Base-by-base conservation (phyloP, 768 basidiomycete species). In the Butyriboletus loyo region DNA sequence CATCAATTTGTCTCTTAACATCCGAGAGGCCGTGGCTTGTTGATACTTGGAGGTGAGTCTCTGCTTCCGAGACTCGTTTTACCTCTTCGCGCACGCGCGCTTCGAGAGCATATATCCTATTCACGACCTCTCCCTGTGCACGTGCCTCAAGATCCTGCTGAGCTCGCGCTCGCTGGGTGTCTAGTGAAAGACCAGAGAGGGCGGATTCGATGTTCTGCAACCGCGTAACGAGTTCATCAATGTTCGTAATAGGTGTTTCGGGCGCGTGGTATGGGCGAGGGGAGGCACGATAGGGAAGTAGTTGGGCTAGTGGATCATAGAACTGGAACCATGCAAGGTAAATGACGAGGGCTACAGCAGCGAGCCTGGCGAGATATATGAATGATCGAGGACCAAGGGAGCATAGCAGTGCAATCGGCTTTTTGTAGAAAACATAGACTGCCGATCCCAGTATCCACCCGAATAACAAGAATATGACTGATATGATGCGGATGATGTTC, bases 221-320 rank as follows among this genome's bases (percentile, higher is more conserved):
- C 9, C 89, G 82, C 7, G 75, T 73, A 3, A 82, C 74, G 22
- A 92, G 72, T 50, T 89, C 89, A 5, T 79, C 77, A 19, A 90
- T 71, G 64, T 89, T 79, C n/a, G 77, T 75, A 1, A 83, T 80
- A 1, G 87, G 87, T 9, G 73, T 65, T 10, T 80, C 78, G 0
- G 87, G 84, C 1, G 83, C 71, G 2, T 71, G 67, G 61, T 83
- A 90, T 7, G 72, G 64, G 3, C 59, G 66, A 5, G 62, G 49
- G 27, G 66, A 49, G 46, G 66, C 27, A 57, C 70, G 62, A 63
- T 63, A 61, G 53, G 77, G 66, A 57, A 78, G 47, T 8, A 70
- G 36, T 35, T 61, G 58, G 60, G 63, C 54, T 52, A 71, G 25
- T 28, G 69, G 72, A 40, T 76, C 69, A 44, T 69, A 72, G 19